These are phyloP conservation scores for Penicillium odoratum DNA, from an alignment of 495 filamentous ascomycete genomes.

Conservation along the genomic window DNA sequence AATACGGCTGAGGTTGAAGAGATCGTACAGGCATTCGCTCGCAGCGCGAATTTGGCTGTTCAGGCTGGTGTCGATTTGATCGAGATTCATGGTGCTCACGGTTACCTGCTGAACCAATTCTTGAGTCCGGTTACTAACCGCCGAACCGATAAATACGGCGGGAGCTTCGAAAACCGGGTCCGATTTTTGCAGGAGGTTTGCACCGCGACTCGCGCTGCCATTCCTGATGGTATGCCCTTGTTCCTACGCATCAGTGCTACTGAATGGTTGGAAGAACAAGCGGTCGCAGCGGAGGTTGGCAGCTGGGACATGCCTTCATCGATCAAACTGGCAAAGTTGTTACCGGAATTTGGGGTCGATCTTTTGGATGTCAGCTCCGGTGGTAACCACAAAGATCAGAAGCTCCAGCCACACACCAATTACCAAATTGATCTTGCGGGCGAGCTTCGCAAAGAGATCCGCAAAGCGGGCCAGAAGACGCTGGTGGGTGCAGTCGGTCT, in stretches of 20 bases:
- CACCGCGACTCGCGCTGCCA: slow-evolving; percentile 52
- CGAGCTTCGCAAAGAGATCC: slow-evolving; percentile 56
- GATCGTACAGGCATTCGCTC: slow-evolving; percentile 60
- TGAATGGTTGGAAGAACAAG: slow-evolving; percentile 67
- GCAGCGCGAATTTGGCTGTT: slow-evolving; percentile 59
- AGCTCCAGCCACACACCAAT: slow-evolving; percentile 52
- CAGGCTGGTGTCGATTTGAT: slow-evolving; percentile 67
- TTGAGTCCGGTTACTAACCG: slow-evolving; percentile 58
- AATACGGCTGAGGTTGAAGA: slow-evolving; percentile 59
- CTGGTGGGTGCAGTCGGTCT: slow-evolving; percentile 75
- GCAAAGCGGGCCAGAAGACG: slow-evolving; percentile 50
- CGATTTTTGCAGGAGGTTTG: slow-evolving; percentile 56
- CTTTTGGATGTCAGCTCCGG: slow-evolving; percentile 73
- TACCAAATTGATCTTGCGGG: slow-evolving; percentile 68
- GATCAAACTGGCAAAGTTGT: slow-evolving; percentile 59
- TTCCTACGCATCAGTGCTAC: slow-evolving; percentile 69
- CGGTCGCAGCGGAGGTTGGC: slow-evolving; percentile 43
- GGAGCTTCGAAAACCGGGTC: slow-evolving; percentile 55
- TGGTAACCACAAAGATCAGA: slow-evolving; percentile 62
- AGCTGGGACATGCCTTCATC: slow-evolving; percentile 67
- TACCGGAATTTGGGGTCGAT: slow-evolving; percentile 68
- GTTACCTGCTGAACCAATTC: slow-evolving; percentile 73
- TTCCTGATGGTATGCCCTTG: slow-evolving; percentile 63
- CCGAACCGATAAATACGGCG: slow-evolving; percentile 64
- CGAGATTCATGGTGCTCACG: slow-evolving; percentile 62